A percentile compares a stretch with the other conserved stretches of the same genome.
Evolutionary conservation across 495 filamentous ascomycete genomes (phyloP).

Genomic region (Aspergillus sclerotiicarbonarius): DNA sequence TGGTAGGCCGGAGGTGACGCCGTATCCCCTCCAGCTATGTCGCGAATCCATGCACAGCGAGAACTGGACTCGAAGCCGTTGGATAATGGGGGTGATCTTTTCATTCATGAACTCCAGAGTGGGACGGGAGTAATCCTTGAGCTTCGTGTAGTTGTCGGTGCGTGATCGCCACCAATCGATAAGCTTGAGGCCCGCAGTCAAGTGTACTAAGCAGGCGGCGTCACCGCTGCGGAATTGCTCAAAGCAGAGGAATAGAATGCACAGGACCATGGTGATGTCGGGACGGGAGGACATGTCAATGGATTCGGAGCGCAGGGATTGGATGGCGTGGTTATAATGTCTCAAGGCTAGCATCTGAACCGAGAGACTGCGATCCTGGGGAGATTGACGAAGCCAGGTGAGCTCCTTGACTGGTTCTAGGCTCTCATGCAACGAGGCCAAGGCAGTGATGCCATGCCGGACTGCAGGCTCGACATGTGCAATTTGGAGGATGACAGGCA

Average conservation of each 20-base stretch:
- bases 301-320: neutral
- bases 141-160: neutral
- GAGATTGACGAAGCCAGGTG: neutral
- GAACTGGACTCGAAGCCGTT: neutral
- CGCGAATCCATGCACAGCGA: neutral
- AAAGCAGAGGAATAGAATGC: conserved; percentile 19
- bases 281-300: neutral
- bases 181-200: conserved; percentile 7
- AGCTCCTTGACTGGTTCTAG: neutral
- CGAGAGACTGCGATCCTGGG: neutral
- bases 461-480: neutral
- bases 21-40: neutral
- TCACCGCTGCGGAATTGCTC: conserved; percentile 18
- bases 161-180: neutral
- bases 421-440: conserved; percentile 18
- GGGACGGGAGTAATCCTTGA: neutral
- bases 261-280: conserved; percentile 4
- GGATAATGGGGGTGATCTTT: neutral
- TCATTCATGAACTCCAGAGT: neutral
- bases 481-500: neutral
- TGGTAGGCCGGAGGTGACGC: neutral
- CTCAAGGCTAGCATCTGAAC: neutral
- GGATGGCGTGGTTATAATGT: neutral
- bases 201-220: conserved; percentile 12
- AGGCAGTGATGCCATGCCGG: conserved; percentile 12